phyloP scores from a whole-genome alignment of 2,329 filamentous ascomycete genomes.

The Cercospora sp. region DNA sequence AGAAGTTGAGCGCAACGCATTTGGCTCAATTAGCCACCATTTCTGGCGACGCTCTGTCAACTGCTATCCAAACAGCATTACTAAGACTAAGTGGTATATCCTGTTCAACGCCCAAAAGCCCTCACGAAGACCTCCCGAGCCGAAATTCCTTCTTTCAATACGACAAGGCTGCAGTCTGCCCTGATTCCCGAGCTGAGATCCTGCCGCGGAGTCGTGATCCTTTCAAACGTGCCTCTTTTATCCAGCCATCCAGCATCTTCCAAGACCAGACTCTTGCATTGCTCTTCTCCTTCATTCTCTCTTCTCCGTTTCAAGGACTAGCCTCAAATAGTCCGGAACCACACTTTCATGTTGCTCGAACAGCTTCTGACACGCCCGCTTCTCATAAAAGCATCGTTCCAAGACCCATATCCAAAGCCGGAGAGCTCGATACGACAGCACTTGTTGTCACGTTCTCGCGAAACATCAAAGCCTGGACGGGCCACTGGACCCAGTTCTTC shows the following conservation, averaged over 20 bases:
- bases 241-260: neutral
- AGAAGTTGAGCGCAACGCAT: neutral
- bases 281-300: neutral
- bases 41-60: neutral
- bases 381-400: constrained; percentile 9
- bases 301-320: neutral
- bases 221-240: neutral
- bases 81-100: constrained; percentile 2
- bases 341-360: neutral
- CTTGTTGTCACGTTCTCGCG: constrained; percentile 14
- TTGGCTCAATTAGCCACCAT: neutral
- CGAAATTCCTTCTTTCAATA: neutral
- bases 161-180: neutral
- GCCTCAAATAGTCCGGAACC: neutral
- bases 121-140: neutral
- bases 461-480: constrained; percentile 31
- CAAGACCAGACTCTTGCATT: neutral
- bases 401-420: neutral
- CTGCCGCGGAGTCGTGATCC: neutral
- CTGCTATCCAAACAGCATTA: neutral
- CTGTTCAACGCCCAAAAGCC: neutral
- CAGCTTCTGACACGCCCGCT: neutral
- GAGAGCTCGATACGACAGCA: neutral
- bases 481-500: constrained; percentile 38
- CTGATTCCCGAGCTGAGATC: neutral